A percentile compares a stretch with the other conserved stretches of the same genome.
These are phyloP conservation scores for Diaporthe nobilis DNA, from an alignment of 2,329 filamentous ascomycete species.

Conservation along the genomic window DNA sequence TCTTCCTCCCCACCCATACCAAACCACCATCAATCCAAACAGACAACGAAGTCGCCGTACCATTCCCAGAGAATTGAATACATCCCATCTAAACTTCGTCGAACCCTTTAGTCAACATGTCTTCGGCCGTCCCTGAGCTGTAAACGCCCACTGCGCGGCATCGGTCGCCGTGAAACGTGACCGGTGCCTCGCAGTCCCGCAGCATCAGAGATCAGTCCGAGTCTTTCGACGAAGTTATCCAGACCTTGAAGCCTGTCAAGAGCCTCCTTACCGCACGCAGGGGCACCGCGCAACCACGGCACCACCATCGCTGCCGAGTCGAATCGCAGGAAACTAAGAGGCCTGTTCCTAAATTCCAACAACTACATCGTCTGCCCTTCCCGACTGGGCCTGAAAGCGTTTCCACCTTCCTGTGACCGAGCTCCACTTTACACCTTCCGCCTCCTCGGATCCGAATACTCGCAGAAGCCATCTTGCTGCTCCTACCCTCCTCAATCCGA, in stretches of 20 bases:
- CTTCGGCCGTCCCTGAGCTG: slow-evolving; percentile 89
- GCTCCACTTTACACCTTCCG: slow-evolving; percentile 5
- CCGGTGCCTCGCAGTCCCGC: slow-evolving; percentile 82
- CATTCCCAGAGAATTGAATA: slow-evolving; percentile 51
- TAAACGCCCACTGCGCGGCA: slow-evolving; percentile 88
- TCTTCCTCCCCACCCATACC: slow-evolving; percentile 51
- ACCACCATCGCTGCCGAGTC: not conserved
- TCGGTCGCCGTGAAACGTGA: slow-evolving; percentile 61
- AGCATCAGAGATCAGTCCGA: slow-evolving; percentile 83
- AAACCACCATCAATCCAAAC: slow-evolving; percentile 49
- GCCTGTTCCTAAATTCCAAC: slow-evolving; percentile 56
- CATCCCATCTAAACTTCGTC: slow-evolving; percentile 73
- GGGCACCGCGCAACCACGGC: slow-evolving; percentile 17
- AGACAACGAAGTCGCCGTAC: slow-evolving; percentile 78
- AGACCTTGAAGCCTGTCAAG: slow-evolving; percentile 68
- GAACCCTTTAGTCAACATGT: slow-evolving; percentile 72
- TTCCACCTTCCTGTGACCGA: slow-evolving; percentile 21
- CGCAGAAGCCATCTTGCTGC: not conserved
- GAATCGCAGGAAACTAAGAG: slow-evolving; percentile 46
- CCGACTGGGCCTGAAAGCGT: slow-evolving; percentile 35
- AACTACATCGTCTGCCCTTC: slow-evolving; percentile 42
- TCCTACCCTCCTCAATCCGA: not conserved
- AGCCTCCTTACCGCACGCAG: slow-evolving; percentile 60
- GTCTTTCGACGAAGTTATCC: slow-evolving; percentile 77
- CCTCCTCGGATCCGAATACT: not conserved